phyloP scores from a whole-genome alignment of 768 basidiomycete genomes.

The Lactarius akahatsu region DNA sequence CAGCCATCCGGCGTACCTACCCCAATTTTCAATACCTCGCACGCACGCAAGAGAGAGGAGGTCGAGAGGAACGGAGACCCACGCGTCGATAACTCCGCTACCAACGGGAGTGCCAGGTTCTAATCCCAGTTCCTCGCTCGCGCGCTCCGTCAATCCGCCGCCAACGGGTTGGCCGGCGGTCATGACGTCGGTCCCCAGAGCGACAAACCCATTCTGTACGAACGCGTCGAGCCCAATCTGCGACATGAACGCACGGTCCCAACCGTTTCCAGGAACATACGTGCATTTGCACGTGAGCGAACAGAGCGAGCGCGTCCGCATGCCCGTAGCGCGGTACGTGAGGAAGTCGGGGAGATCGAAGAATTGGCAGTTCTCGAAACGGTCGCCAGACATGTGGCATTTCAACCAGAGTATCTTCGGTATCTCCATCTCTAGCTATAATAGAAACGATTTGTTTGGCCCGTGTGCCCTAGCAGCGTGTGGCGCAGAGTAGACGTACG shows the following conservation, averaged over 20 bases:
- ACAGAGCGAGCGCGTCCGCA: constrained; percentile 77
- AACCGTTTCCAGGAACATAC: constrained; percentile 82
- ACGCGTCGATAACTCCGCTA: constrained; percentile 95
- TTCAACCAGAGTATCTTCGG: constrained; percentile 98
- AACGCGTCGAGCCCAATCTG: constrained; percentile 78
- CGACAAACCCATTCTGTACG: constrained; percentile 72
- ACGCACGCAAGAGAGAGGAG: neutral
- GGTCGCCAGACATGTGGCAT: constrained; percentile 69
- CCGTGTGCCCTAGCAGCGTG: neutral
- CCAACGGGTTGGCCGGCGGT: constrained; percentile 89
- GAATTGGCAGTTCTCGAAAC: constrained; percentile 77
- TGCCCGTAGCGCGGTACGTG: constrained; percentile 84
- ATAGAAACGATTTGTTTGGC: neutral
- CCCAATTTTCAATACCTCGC: constrained; percentile 13
- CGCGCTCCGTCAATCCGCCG: constrained; percentile 68
- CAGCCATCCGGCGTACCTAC: constrained; percentile 92
- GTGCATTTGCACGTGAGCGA: constrained; percentile 97
- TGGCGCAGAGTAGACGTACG: constrained; percentile 42
- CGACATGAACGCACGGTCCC: constrained; percentile 86
- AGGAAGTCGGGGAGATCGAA: constrained; percentile 95
- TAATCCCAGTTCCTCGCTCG: constrained; percentile 85
- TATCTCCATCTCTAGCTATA: constrained; percentile 94
- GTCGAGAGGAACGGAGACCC: constrained; percentile 32
- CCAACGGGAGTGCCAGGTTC: constrained; percentile 87
- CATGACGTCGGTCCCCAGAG: constrained; percentile 57